Base-by-base conservation (phyloP, 768 basidiomycete genomes). In the Lentinula aciculospora region DNA sequence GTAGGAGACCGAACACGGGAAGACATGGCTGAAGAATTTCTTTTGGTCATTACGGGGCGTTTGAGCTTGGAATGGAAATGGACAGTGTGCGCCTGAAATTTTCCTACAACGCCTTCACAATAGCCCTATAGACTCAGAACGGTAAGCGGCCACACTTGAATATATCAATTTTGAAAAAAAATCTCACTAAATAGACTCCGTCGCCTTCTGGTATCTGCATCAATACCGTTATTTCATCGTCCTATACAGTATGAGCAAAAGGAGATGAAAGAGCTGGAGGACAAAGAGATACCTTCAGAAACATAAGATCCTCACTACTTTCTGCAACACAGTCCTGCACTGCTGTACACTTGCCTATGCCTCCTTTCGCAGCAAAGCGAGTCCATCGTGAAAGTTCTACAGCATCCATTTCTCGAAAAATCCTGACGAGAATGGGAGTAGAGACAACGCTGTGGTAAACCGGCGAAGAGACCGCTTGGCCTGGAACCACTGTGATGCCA, bases 51-150 rank as follows among this genome's bases (percentile, higher is more conserved):
- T 61, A 94, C 74, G 0, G 89, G 88, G 55, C 82, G 85, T 76
- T 94, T 94, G 60, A 94, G 80, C 62, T 83, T 88, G 2, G 80
- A 76, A 59, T 83, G 83, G 65, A 93, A 89, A 6, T 73, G 79
- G 9, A 94, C 92, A 58, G 86, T 74, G 21, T 69, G 61, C 0
- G 80, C 84, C 17, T 72, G 71, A 66, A 94, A 93, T 4, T 83
- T 78, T 9, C 92, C 92, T 2, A 94, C 88, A 53, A 94, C 88
- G 53, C 86, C 92, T 72, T 94, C 92, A 65, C 92, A 94, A 62
- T 86, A 89, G 3, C 92, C 92, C 90, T 92, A 63, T 0, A 48
- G 21, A 54, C 15, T 13, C 28, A 34, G 25, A 17, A 46, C 36
- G 23, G 37, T 53, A 21, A 50, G 25, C 27, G 17, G 17, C 12